Evolutionary conservation across 495 filamentous ascomycete genomes (phyloP), one percentile per base, ranked within the genome.

Genomic region (Hypoxylon fuscum): DNA sequence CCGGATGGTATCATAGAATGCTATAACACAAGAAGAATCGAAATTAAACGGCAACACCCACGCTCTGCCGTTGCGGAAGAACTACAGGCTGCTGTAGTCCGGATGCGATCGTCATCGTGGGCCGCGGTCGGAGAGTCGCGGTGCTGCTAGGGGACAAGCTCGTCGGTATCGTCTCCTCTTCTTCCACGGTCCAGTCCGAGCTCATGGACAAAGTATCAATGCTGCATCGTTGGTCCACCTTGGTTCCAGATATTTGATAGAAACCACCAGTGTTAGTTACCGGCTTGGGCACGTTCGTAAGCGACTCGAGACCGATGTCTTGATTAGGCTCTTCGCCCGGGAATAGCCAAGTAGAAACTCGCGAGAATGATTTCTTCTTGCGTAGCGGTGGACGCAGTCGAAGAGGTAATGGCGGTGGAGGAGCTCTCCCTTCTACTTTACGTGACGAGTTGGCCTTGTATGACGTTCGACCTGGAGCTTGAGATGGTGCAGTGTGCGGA

Each of bases 331-430:
- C 73, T 11, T 40, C 63, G 3, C 59, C 51, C 20, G 77, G 74
- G 66, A 83, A 81, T 5, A 86, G 73, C 83, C 82, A 86, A 57
- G 69, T 77, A 18, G 82, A 84, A 20, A 86, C 80, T 46, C 79
- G 72, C 1, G 80, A 81, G 64, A 85, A 84, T 17, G 80, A 83
- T 57, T 84, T 85, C 76, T 84, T 84, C 69, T 84, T 84, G 27
- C 83, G 71, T 32, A 81, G 67, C 8, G 79, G 78, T 12, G 76
- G 77, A 32, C 79, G 76, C 4, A 83, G 74, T 20, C 82, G 74
- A 12, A 84, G 75, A 0, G 81, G 81, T 2, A 84, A 75, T 5
- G 83, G 82, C 0, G 80, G 82, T 1, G 81, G 79, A n/a, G 81
- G 77, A 10, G 73, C 68, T 5, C 74, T 61, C 10, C 73, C 73